These are phyloP conservation scores for Pholiota adiposa DNA, from an alignment of 1,284 basidiomycete species.

Conservation along the genomic window DNA sequence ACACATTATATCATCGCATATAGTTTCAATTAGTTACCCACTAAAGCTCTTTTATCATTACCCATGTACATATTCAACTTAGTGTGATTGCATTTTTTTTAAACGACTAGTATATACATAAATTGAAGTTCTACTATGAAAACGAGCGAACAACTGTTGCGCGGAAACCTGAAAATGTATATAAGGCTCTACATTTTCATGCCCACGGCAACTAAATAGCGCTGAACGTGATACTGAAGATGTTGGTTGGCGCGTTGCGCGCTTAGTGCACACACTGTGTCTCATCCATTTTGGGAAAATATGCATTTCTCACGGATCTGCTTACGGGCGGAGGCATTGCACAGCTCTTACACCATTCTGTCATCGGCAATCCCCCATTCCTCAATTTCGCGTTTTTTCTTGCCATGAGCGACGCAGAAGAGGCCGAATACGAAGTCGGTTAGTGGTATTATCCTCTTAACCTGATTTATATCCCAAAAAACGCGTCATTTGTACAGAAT, in stretches of 20 bases:
- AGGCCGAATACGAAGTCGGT: constrained; percentile 73
- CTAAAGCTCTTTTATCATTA: not conserved
- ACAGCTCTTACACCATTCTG: not conserved
- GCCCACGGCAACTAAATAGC: too few relatives aligned
- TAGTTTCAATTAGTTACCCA: not conserved
- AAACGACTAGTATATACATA: too few relatives aligned
- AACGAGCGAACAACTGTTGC: too few relatives aligned
- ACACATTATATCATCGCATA: not conserved
- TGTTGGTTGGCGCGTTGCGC: too few relatives aligned
- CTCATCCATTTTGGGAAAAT: not conserved
- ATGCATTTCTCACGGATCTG: not conserved
- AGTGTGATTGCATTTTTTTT: too few relatives aligned
- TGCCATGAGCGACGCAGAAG: constrained; percentile 43
- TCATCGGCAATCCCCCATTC: not conserved
- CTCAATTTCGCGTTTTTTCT: constrained; percentile 5
- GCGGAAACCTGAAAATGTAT: too few relatives aligned
- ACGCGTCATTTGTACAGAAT: constrained; percentile 44
- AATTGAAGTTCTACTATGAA: too few relatives aligned
- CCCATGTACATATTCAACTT: too few relatives aligned
- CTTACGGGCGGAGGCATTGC: constrained; percentile 1
- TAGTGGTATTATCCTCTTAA: constrained; percentile 31
- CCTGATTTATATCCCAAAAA: not conserved
- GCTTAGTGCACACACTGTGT: too few relatives aligned
- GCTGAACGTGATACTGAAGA: too few relatives aligned
- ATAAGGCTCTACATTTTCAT: too few relatives aligned